Evolutionary conservation across 768 basidiomycete species (phyloP), one percentile per base, ranked within the genome.

Genomic region (Gloeopeniophorella convolvens): DNA sequence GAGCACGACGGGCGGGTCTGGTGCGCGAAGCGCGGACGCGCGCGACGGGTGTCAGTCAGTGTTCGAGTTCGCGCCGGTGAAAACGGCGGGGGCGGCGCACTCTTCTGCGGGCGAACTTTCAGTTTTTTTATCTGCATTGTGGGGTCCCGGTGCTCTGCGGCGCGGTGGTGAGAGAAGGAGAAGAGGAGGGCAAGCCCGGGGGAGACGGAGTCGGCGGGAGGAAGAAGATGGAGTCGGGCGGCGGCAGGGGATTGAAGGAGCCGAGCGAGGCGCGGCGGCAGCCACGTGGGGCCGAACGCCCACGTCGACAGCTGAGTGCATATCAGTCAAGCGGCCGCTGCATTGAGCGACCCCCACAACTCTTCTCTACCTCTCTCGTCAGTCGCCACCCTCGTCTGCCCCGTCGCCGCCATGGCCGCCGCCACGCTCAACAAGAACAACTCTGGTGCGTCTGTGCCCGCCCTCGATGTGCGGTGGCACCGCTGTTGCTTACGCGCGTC

Each of bases 351-450:
- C 23, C 6, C 10, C 27, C 3, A 39, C 21, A 11, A 32, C 34
- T n/a, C 36, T 9, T n/a, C 12, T 28, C n/a, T 3, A n/a, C n/a
- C 40, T 26, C 33, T 18, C 26, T 20, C 23, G 24, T 7, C 27
- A 40, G 23, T 5, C 7, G 4, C 18, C 33, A 5, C 10, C n/a
- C 4, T 5, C 15, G 9, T 10, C 16, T 5, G 2, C 16, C 39
- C 4, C n/a, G 20, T 31, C 23, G 16, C 10, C 20, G 7, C 30
- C 27, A 68, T 66, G 63, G 58, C 63, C 18, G 44, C 23, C 34
- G 50, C 58, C 9, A 61, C 73, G n/a, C 72, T 89, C 58, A 91
- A 90, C 75, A 90, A 85, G 79, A 91, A 92, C 70, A 92, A 91
- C 64, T 83, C 90, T 30, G 89, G 89, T 89, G 30, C 37, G 77